These are phyloP conservation scores for Mycena sp. DNA, from an alignment of 1,284 basidiomycete species.

Conservation along the genomic window DNA sequence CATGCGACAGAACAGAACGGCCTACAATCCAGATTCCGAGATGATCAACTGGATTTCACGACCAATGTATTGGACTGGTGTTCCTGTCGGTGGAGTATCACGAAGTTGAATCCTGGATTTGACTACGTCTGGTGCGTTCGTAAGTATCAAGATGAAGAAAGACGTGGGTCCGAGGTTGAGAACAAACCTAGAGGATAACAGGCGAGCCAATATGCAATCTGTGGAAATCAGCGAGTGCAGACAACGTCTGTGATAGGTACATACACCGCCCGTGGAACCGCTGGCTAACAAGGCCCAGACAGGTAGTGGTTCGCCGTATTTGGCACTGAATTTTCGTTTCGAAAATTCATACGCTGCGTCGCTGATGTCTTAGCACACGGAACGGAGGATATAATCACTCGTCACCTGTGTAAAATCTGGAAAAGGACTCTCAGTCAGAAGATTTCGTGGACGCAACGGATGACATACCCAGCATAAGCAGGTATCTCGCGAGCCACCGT, in stretches of 20 bases:
- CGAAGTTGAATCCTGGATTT: conserved; percentile 92
- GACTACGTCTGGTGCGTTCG: conserved; percentile 73
- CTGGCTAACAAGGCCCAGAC: conserved; percentile 91
- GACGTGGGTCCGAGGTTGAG: too few relatives aligned
- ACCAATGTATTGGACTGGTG: conserved; percentile 85
- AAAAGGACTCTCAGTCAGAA: neutral
- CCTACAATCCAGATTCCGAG: conserved; percentile 80
- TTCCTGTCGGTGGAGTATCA: conserved; percentile 76
- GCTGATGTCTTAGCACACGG: neutral
- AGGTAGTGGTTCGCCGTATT: conserved; percentile 74
- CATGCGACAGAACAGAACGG: conserved; percentile 31
- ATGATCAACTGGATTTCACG: conserved; percentile 77
- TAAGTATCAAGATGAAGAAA: neutral
- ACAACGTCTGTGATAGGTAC: conserved; percentile 32
- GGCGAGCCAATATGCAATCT: conserved; percentile 94
- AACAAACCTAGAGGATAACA: conserved; percentile 85
- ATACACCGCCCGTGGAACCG: conserved; percentile 88
- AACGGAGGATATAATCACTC: neutral
- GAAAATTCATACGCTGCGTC: conserved; percentile 84
- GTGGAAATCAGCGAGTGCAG: neutral
- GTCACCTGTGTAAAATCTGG: conserved; percentile 79
- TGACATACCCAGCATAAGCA: conserved; percentile 86
- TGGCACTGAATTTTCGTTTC: conserved; percentile 78
- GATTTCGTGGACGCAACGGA: neutral
- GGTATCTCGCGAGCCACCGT: conserved; percentile 94